These are phyloP conservation scores for Psophocarpus tetragonolobus DNA, from an alignment of 306 rosid genomes.

Conservation along the genomic window DNA sequence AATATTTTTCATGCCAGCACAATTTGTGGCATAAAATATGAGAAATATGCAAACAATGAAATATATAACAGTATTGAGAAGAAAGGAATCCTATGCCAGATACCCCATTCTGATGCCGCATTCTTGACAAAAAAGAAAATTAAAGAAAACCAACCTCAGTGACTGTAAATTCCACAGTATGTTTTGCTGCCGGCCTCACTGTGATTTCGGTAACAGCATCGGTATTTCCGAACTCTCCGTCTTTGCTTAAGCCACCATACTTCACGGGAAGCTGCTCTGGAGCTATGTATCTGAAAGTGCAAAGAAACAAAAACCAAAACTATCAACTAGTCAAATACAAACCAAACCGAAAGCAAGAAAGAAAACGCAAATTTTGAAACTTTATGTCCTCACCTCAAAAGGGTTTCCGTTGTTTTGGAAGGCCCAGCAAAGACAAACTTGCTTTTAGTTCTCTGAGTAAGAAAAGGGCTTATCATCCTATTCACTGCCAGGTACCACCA, in stretches of 20 bases:
- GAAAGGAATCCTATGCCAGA: conserved; percentile 50
- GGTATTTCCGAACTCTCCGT: conserved; percentile 57
- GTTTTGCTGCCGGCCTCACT: conserved; percentile 61
- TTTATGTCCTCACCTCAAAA: conserved; percentile 53
- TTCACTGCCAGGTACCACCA: conserved; percentile 87
- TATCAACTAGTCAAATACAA: not conserved
- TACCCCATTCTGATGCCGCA: conserved; percentile 26
- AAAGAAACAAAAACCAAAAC: not conserved
- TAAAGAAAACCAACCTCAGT: conserved; percentile 61
- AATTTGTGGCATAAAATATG: conserved; percentile 18
- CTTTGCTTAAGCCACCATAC: conserved; percentile 80
- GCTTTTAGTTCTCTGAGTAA: conserved; percentile 76
- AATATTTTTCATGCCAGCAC: not conserved
- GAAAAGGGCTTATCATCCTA: conserved; percentile 76
- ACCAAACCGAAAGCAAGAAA: not conserved
- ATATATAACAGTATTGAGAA: not conserved
- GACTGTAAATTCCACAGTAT: conserved; percentile 60
- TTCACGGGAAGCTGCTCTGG: conserved; percentile 74
- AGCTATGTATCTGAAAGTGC: conserved; percentile 60
- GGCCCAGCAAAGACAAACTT: conserved; percentile 84
- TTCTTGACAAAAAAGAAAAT: not conserved
- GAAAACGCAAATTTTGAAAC: conserved; percentile 20
- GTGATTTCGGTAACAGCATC: conserved; percentile 65
- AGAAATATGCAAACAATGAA: conserved; percentile 14
- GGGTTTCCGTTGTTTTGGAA: conserved; percentile 69